These are phyloP conservation scores for Tulasnella sp. DNA, from an alignment of 768 basidiomycete species.

Conservation along the genomic window DNA sequence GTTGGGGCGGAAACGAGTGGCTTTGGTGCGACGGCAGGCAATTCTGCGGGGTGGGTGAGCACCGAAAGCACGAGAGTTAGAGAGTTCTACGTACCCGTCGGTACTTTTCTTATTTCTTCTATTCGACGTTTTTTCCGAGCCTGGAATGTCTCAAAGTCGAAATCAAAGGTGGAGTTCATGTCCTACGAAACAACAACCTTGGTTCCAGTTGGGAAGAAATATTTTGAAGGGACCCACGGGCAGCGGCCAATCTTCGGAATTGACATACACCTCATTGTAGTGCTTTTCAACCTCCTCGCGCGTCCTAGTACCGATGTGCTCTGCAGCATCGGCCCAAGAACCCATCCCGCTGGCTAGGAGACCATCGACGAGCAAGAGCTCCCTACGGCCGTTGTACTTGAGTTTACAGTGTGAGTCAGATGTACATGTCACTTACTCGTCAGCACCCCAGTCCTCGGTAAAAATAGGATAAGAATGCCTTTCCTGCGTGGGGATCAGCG, in stretches of 20 bases:
- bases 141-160: slow-evolving; percentile 75
- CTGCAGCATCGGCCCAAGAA: slow-evolving; percentile 94
- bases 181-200: slow-evolving; percentile 20
- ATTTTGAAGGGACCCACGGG: slow-evolving; percentile 41
- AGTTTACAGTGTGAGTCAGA: neutral
- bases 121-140: slow-evolving; percentile 80
- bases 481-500: slow-evolving; percentile 41
- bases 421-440: slow-evolving; percentile 52
- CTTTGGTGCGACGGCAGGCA: slow-evolving; percentile 39
- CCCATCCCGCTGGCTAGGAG: slow-evolving; percentile 79
- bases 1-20: slow-evolving; percentile 77
- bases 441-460: slow-evolving; percentile 90
- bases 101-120: slow-evolving; percentile 49
- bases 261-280: slow-evolving; percentile 69
- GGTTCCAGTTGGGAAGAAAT: slow-evolving; percentile 1
- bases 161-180: slow-evolving; percentile 41
- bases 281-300: slow-evolving; percentile 89
- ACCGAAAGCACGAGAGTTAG: neutral
- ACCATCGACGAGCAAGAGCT: slow-evolving; percentile 80
- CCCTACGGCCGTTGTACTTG: slow-evolving; percentile 36
- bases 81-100: neutral
- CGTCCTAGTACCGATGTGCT: slow-evolving; percentile 85
- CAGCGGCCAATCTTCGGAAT: slow-evolving; percentile 65
- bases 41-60: neutral
- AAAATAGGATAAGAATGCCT: slow-evolving; percentile 96